These are phyloP conservation scores for Cystofilobasidium bisporidii DNA, from an alignment of 768 basidiomycete species.

Conservation along the genomic window DNA sequence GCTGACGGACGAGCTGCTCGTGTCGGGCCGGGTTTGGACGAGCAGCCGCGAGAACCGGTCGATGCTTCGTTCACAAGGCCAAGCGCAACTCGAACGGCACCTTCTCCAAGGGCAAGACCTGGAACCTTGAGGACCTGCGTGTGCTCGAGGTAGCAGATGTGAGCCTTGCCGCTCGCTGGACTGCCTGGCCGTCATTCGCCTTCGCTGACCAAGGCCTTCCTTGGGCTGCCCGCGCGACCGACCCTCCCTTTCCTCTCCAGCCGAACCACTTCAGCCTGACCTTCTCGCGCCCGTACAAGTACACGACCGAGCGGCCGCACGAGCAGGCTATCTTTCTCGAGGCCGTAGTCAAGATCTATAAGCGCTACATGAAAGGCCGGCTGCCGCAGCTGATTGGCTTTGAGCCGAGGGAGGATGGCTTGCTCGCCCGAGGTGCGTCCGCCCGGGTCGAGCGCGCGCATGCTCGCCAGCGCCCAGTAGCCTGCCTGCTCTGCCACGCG, in stretches of 20 bases:
- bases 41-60: slow-evolving; percentile 53
- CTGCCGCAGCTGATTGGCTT: slow-evolving; percentile 35
- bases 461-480: too few relatives aligned
- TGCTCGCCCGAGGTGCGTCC: neutral
- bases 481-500: too few relatives aligned
- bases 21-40: too few relatives aligned
- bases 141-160: slow-evolving; percentile 67
- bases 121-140: slow-evolving; percentile 74
- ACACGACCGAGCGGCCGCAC: slow-evolving; percentile 65
- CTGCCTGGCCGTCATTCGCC: neutral
- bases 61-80: slow-evolving; percentile 83
- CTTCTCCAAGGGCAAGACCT: slow-evolving; percentile 96
- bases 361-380: slow-evolving; percentile 37
- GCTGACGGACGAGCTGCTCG: too few relatives aligned
- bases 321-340: slow-evolving; percentile 69
- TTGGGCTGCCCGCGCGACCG: neutral
- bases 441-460: neutral
- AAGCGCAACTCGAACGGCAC: slow-evolving; percentile 89
- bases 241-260: slow-evolving; percentile 4
- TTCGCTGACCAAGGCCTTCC: neutral
- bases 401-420: neutral
- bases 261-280: slow-evolving; percentile 59
- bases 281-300: slow-evolving; percentile 77
- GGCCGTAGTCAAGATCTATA: slow-evolving; percentile 49
- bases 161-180: slow-evolving; percentile 28